Evolutionary conservation across 805 yeast species (phyloP), one percentile per base, ranked within the genome.

Genomic region (Candida qinlingensis): DNA sequence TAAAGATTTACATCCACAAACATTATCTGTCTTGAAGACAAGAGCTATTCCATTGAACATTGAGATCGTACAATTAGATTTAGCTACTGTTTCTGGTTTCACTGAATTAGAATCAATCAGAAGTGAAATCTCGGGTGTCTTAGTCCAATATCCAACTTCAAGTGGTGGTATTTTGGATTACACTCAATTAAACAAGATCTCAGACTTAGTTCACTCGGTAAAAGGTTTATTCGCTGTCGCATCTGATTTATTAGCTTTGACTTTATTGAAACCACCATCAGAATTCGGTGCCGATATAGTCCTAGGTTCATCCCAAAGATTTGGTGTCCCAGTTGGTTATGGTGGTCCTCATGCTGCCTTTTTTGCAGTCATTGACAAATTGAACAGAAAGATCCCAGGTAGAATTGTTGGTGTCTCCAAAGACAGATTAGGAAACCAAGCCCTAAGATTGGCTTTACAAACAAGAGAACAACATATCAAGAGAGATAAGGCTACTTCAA

Each of bases 301-400:
- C 2, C 72, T 94, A 41, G 99, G 99, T 42, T 81, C 90, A 7
- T 78, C 97, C 5, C 99, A 94, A 74, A 77, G 99, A 67, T 89
- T 94, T 59, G 99, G 99, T 61, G 97, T 92, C 37, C 98, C 99
- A 47, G 79, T 92, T 73, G 99, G 98, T 6, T 94, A 82, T 64
- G 99, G 99, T 62, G 99, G 99, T 25, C 99, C 99, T 4, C 99
- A 94, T 67, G 98, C 99, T 42, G 99, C 96, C 0, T 94, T 88
- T 70, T 91, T 94, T 59, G 88, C 98, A 7, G 96, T 92, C 38
- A 76, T 80, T n/a, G 80, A 82, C 51, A 76, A 81, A 48, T 75
- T 85, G 58, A 87, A 88, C 63, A 81, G 99, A 64, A 94, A 91
- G 68, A 89, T 94, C 66, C 99, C 99, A 2, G 99, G 99, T 40